Percentiles rank a stretch among this genome's conserved stretches.
Evolutionary conservation across 768 basidiomycete genomes (phyloP).

Genomic region (Hebeloma cylindrosporum): DNA sequence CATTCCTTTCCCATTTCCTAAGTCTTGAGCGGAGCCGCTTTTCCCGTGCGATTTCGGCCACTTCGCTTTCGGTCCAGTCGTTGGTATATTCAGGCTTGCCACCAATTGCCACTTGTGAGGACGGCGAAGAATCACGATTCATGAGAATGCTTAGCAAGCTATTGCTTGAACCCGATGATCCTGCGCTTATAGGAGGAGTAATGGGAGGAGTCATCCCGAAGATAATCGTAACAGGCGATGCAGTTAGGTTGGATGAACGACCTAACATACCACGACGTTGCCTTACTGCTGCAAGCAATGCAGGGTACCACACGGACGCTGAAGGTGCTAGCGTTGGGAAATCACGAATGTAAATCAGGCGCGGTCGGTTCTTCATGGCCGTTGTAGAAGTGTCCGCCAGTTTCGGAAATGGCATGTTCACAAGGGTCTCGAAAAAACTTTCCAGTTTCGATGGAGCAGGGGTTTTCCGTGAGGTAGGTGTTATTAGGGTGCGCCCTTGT

Average conservation of each 20-base stretch:
- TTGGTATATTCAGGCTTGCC: slow-evolving; percentile 29
- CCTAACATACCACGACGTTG: slow-evolving; percentile 65
- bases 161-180: slow-evolving; percentile 29
- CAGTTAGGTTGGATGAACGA: slow-evolving; percentile 56
- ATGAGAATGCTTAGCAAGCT: slow-evolving; percentile 46
- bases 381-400: slow-evolving; percentile 5
- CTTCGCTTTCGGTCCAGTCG: slow-evolving; percentile 69
- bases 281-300: slow-evolving; percentile 76
- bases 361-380: slow-evolving; percentile 40
- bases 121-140: slow-evolving; percentile 38
- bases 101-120: slow-evolving; percentile 29
- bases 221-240: slow-evolving; percentile 77
- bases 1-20: slow-evolving; percentile 71
- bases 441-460: slow-evolving; percentile 57
- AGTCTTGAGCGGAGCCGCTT: slow-evolving; percentile 70
- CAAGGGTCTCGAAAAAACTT: slow-evolving; percentile 73
- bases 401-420: slow-evolving; percentile 53
- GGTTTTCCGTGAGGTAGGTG: slow-evolving; percentile 42
- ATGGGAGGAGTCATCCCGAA: slow-evolving; percentile 85
- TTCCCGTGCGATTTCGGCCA: slow-evolving; percentile 67
- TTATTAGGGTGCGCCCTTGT: slow-evolving; percentile 39
- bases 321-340: slow-evolving; percentile 73
- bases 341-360: slow-evolving; percentile 84
- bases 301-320: slow-evolving; percentile 77
- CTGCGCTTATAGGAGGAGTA: slow-evolving; percentile 41